phyloP scores from a whole-genome alignment of 2,329 filamentous ascomycete species.

The Pyrenophora seminiperda region DNA sequence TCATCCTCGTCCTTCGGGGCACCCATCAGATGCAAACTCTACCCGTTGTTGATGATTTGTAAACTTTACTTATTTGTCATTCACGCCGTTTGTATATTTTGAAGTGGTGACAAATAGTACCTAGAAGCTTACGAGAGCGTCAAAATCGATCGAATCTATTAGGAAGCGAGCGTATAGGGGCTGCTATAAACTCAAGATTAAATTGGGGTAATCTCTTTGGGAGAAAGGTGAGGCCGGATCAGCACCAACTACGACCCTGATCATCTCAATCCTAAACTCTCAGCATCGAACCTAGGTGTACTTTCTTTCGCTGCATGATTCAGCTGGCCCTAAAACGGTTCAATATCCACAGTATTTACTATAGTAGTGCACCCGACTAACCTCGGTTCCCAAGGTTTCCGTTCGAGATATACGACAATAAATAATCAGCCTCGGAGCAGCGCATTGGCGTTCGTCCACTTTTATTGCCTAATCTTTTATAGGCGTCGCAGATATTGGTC shows the following conservation, averaged over 20 bases:
- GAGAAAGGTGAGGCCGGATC: too few relatives aligned
- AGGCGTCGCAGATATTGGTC: not conserved
- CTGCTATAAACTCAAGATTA: too few relatives aligned
- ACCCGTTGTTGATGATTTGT: too few relatives aligned
- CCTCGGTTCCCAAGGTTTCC: not conserved
- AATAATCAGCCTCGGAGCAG: conserved; percentile 5
- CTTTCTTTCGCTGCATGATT: too few relatives aligned
- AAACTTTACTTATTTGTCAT: too few relatives aligned
- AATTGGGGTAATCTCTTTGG: too few relatives aligned
- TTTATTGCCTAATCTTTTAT: not conserved
- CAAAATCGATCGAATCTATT: not conserved
- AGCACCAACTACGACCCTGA: too few relatives aligned
- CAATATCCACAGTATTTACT: not conserved
- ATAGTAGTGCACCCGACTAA: not conserved
- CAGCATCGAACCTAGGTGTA: too few relatives aligned
- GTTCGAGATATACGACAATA: conserved; percentile 3
- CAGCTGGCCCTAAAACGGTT: not conserved
- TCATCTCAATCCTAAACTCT: too few relatives aligned
- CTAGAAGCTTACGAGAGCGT: not conserved
- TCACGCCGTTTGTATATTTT: too few relatives aligned
- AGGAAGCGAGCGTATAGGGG: not conserved
- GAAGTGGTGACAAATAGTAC: not conserved
- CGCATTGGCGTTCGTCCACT: not conserved
- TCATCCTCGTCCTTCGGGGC: too few relatives aligned
- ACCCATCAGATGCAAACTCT: too few relatives aligned